phyloP scores from a whole-genome alignment of 768 basidiomycete genomes.

The Mrakia frigida region DNA sequence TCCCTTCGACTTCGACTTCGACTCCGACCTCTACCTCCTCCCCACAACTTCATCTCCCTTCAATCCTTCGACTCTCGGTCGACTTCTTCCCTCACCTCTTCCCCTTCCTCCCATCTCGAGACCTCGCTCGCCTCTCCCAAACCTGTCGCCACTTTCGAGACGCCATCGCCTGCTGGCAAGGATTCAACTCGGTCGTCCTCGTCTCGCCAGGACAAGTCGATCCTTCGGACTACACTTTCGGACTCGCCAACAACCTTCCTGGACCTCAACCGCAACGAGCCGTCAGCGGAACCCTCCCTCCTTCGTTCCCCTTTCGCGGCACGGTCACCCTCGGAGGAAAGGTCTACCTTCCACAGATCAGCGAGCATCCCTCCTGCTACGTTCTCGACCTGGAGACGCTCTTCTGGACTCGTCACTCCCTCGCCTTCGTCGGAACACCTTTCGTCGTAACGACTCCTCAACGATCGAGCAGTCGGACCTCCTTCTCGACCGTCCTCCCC shows the following conservation, averaged over 20 bases:
- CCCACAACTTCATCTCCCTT: too few species aligned
- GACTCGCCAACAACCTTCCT: neutral
- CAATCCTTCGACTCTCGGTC: neutral
- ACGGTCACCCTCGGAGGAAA: slow-evolving; percentile 1
- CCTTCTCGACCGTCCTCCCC: neutral
- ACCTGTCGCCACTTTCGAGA: slow-evolving; percentile 6
- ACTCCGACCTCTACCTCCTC: too few species aligned
- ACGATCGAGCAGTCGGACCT: neutral
- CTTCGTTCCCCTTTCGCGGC: neutral
- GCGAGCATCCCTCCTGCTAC: slow-evolving; percentile 6
- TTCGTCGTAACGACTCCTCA: neutral
- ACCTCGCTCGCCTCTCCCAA: slow-evolving; percentile 13
- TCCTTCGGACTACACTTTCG: neutral
- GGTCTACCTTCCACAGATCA: slow-evolving; percentile 4
- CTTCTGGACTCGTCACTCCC: slow-evolving; percentile 5
- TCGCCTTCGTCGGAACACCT: neutral
- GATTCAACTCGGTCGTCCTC: slow-evolving; percentile 11
- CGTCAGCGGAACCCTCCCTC: slow-evolving; percentile 7
- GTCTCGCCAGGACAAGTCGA: neutral
- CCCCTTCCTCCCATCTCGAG: neutral
- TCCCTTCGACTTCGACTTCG: neutral
- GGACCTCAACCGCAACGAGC: too few species aligned
- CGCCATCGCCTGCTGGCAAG: slow-evolving; percentile 12
- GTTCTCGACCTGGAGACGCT: slow-evolving; percentile 9
- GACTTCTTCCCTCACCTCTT: slow-evolving; percentile 8